Evolutionary conservation across 2,329 filamentous ascomycete genomes (phyloP).

Genomic region (Stagonosporopsis cucurbitacearum): DNA sequence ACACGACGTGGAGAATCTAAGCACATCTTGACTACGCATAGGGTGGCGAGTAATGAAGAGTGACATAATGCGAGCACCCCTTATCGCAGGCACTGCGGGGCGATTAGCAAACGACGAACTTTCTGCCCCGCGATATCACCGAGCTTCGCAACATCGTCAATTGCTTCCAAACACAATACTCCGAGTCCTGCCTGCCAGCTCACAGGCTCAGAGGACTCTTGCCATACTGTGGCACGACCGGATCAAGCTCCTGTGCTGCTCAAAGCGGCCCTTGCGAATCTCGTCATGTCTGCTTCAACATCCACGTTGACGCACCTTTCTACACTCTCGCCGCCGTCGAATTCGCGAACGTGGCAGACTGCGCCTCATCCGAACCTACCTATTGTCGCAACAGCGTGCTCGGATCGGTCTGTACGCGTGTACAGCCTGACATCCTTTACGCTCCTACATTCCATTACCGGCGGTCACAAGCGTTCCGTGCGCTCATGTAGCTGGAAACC

Average conservation of each 20-base stretch:
- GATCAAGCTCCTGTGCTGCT: not conserved
- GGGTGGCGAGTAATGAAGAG: not conserved
- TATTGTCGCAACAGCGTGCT: slow-evolving; percentile 85
- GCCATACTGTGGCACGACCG: no score
- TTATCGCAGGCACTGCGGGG: not conserved
- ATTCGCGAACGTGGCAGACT: slow-evolving; percentile 80
- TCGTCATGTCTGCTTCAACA: slow-evolving; percentile 25
- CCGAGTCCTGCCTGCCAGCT: no score
- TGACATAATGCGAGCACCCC: slow-evolving; percentile 23
- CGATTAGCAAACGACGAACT: slow-evolving; percentile 36
- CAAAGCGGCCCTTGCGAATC: slow-evolving; percentile 20
- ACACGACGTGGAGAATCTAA: not conserved
- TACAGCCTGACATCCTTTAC: slow-evolving; percentile 85
- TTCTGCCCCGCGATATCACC: slow-evolving; percentile 19
- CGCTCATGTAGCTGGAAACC: slow-evolving; percentile 89
- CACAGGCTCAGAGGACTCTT: no score
- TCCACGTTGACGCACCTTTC: slow-evolving; percentile 53
- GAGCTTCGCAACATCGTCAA: not conserved
- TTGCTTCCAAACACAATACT: not conserved
- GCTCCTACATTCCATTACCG: slow-evolving; percentile 78
- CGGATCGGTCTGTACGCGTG: slow-evolving; percentile 84
- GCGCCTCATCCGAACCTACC: slow-evolving; percentile 86
- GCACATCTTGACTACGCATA: not conserved
- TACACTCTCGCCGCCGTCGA: slow-evolving; percentile 60
- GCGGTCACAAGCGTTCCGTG: slow-evolving; percentile 91